Percentiles rank a stretch among this genome's conserved stretches.
These are phyloP conservation scores for Yarrowia sp. DNA, from an alignment of 805 yeast genomes.

Conservation along the genomic window DNA sequence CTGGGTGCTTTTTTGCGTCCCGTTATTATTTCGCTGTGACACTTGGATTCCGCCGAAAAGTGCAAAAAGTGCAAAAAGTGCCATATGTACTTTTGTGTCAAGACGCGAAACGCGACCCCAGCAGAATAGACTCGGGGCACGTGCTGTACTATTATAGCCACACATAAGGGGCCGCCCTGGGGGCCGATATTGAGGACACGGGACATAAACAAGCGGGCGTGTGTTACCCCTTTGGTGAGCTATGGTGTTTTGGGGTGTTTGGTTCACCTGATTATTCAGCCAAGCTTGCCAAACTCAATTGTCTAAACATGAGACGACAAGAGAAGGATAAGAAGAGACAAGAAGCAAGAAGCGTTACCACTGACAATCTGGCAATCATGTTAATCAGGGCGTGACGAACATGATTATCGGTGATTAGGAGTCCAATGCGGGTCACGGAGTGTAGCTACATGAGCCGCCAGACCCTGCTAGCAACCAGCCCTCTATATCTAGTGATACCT, in stretches of 20 bases:
- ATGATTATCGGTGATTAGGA: no score
- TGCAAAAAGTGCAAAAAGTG: neutral
- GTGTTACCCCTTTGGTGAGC: neutral
- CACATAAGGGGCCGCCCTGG: neutral
- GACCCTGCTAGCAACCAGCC: no score
- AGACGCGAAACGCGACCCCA: slow-evolving; percentile 34
- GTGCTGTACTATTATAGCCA: slow-evolving; percentile 33
- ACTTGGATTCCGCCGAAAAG: slow-evolving; percentile 1
- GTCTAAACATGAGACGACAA: neutral
- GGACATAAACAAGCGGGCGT: slow-evolving; percentile 1
- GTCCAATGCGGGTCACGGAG: no score
- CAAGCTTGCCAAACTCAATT: neutral
- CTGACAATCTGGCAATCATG: neutral
- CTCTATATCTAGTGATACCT: no score
- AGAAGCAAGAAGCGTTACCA: no score
- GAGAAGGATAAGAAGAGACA: neutral
- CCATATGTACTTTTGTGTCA: slow-evolving; percentile 28
- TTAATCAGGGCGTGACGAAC: slow-evolving; percentile 1
- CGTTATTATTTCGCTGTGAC: slow-evolving; percentile 9
- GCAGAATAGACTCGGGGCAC: slow-evolving; percentile 10
- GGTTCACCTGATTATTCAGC: slow-evolving; percentile 3
- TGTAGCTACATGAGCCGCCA: no score
- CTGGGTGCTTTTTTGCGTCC: no score
- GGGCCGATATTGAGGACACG: neutral
- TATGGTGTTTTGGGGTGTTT: no score